Base-by-base conservation (phyloP, 192 early-diverging fungal genomes). In the Coemansia sp. region DNA sequence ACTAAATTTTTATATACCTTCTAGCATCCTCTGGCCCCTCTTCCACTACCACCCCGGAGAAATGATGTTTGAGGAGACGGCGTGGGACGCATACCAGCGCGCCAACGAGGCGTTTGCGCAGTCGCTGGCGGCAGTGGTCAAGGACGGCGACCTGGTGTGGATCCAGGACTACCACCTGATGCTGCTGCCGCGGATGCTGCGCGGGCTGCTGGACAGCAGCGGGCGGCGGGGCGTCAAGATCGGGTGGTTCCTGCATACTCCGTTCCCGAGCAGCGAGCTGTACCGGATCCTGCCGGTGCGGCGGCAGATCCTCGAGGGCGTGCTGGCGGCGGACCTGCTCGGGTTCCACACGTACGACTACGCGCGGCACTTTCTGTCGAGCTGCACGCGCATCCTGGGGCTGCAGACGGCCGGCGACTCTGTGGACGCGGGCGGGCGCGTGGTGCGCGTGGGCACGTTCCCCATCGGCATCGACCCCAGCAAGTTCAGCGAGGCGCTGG, bases 331-430 rank as follows among this genome's bases (percentile, higher is more conserved):
- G 27, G 97, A 99, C 84, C 86, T 99, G 12, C 86, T 99, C 46
- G 98, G 98, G 19, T 98, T 99, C 88, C 98, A 99, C 72, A 99
- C 97, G 8, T 96, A 98, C 76, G 97, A 99, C 79, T 99, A 99
- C 77, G 96, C 95, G 5, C 89, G 98, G 59, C 98, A 99, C 79
- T 99, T 99, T 73, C 69, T 99, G 68, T 93, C 91, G 1, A 95
- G 93, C 44, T 99, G 98, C 76, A 95, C 98, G 7, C 90, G 97
- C 46, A 98, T 99, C 62, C 85, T 99, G 50, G 95, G 95, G 17
- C 85, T 99, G 20, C 89, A 90, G 31, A 92, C 95, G 8, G 92
- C 95, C 87, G 93, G 97, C 1, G 95, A 98, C 68, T 89, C 92
- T 13, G 92, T 98, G 44, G 96, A 98, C 59, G 92, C 89, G 67